These are phyloP conservation scores for Calonectria henricotiae DNA, from an alignment of 2,329 filamentous ascomycete species.

Conservation along the genomic window DNA sequence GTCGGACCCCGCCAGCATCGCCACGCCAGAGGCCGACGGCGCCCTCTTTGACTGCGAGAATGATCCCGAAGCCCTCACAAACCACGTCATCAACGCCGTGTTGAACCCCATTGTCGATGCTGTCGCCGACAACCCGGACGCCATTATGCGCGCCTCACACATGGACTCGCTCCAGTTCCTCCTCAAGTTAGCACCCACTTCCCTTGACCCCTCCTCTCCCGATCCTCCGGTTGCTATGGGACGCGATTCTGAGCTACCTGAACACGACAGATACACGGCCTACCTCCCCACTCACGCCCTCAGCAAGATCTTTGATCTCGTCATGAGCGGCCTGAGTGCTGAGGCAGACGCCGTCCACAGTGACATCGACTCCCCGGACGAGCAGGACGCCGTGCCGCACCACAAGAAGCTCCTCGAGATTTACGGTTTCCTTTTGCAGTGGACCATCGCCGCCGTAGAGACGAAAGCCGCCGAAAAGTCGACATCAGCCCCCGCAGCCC, in stretches of 20 bases:
- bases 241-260: constrained; percentile 64
- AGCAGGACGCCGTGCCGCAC: constrained; percentile 87
- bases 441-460: constrained; percentile 96
- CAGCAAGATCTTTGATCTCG: constrained; percentile 93
- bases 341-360: constrained; percentile 89
- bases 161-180: constrained; percentile 97
- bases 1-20: constrained; percentile 88
- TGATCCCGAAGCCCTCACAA: constrained; percentile 87
- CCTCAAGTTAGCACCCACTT: constrained; percentile 88
- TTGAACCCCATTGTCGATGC: constrained; percentile 95
- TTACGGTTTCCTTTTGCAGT: constrained; percentile 94
- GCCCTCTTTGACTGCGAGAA: constrained; percentile 93
- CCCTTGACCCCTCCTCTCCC: constrained; percentile 52
- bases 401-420: constrained; percentile 95
- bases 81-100: constrained; percentile 84
- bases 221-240: constrained; percentile 46
- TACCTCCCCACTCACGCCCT: constrained; percentile 86
- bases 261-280: constrained; percentile 83
- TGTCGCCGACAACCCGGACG: constrained; percentile 92
- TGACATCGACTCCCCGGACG: constrained; percentile 88
- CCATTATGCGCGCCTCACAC: constrained; percentile 82
- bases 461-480: constrained; percentile 94
- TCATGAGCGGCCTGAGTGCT: constrained; percentile 87
- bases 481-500: constrained; percentile 75
- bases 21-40: constrained; percentile 88